Conservation (phyloP, 2,329 filamentous ascomycete genomes). For the Aspergillus felis region DNA sequence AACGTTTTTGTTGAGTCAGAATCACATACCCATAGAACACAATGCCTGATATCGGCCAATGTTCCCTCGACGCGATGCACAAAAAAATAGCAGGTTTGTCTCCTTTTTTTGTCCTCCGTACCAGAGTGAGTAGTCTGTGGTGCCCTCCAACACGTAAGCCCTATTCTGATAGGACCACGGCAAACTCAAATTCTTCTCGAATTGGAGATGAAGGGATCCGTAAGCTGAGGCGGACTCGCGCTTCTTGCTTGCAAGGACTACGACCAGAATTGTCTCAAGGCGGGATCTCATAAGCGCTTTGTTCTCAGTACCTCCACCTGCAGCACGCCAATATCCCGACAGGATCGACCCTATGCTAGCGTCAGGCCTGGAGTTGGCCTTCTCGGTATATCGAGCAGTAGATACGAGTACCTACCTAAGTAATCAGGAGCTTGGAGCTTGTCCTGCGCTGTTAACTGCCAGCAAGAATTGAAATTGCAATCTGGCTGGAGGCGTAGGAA, state of each 20-base stretch:
- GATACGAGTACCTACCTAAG: not conserved
- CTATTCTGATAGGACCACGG: not conserved
- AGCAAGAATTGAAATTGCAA: not conserved
- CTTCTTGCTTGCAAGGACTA: not conserved
- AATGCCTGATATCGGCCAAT: not conserved
- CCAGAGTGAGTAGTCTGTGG: not conserved
- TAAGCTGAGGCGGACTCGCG: not conserved
- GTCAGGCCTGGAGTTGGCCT: not conserved
- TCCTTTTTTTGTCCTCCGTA: not conserved
- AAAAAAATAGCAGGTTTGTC: not conserved
- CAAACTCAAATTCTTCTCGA: not conserved
- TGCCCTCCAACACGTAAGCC: not conserved
- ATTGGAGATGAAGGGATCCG: not conserved
- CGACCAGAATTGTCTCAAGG: not conserved
- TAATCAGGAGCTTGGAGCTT: not conserved
- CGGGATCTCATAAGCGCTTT: not conserved
- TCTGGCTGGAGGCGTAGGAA: not conserved
- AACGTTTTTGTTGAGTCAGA: not conserved
- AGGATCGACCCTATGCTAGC: not conserved
- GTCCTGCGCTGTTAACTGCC: not conserved
- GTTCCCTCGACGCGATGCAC: not conserved
- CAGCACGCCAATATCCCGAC: not conserved
- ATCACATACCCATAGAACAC: not conserved
- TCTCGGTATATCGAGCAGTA: not conserved
- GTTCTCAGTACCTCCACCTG: not conserved